Evolutionary conservation across 768 basidiomycete species (phyloP).

Genomic region (Clavaria fumosa): DNA sequence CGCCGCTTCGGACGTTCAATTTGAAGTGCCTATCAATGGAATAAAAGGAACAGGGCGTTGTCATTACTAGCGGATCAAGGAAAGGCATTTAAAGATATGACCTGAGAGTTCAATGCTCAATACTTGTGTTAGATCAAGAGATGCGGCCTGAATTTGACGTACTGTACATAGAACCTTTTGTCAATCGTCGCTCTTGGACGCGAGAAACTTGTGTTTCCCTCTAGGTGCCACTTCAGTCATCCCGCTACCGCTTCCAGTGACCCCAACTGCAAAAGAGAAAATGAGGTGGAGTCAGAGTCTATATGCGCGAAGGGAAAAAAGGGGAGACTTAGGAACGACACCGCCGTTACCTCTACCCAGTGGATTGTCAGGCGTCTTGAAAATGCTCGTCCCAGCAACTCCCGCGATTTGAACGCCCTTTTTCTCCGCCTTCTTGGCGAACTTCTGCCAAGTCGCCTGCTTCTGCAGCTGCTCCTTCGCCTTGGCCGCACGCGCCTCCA

Average conservation of each 20-base stretch:
- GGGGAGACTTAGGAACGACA: conserved; percentile 13
- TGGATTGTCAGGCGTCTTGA: conserved; percentile 90
- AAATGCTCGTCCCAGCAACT: conserved; percentile 77
- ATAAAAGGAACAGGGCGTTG: too few species aligned
- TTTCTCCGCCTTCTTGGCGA: conserved; percentile 87
- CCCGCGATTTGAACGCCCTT: conserved; percentile 88
- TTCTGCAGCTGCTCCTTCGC: conserved; percentile 77
- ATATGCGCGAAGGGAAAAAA: conserved; percentile 11
- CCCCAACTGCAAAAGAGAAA: conserved; percentile 45
- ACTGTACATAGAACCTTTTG: too few species aligned
- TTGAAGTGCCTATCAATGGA: too few species aligned
- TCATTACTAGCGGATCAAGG: too few species aligned
- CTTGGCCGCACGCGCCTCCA: conserved; percentile 70
- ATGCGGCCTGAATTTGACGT: too few species aligned
- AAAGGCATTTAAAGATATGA: too few species aligned
- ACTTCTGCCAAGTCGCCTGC: conserved; percentile 87
- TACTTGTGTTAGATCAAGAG: too few species aligned
- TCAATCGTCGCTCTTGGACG: conserved; percentile 12
- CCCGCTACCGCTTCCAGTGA: conserved; percentile 78
- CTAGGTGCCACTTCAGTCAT: conserved; percentile 64
- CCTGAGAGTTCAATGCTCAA: too few species aligned
- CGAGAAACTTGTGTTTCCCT: conserved; percentile 61
- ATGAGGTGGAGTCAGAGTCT: conserved; percentile 1
- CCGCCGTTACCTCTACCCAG: conserved; percentile 69
- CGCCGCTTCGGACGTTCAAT: too few species aligned